These are phyloP conservation scores for Calocybe gambosa DNA, from an alignment of 1,284 basidiomycete species.

Conservation along the genomic window DNA sequence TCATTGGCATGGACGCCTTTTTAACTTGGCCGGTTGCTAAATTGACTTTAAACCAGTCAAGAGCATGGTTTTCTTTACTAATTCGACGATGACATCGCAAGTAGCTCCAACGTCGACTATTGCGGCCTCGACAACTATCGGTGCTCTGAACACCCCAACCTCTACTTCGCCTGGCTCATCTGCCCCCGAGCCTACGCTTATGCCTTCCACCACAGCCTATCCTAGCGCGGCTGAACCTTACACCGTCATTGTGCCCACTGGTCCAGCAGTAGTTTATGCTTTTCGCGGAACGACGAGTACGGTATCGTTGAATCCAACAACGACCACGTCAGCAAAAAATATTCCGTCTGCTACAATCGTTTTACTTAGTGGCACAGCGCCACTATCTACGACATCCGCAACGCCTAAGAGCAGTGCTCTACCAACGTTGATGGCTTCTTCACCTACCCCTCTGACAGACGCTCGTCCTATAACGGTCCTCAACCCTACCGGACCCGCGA, in stretches of 20 bases:
- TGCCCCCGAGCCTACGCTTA: not conserved
- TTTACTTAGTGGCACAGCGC: not conserved
- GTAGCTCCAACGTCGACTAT: not conserved
- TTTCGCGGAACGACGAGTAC: not conserved
- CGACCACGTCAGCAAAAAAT: not conserved
- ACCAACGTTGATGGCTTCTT: not conserved
- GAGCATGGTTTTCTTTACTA: constrained; percentile 8
- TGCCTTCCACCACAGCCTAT: not conserved
- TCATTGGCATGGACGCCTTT: too few species aligned
- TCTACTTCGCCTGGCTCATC: not conserved
- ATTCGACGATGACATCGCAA: not conserved
- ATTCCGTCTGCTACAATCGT: not conserved
- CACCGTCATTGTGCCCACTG: constrained; percentile 1
- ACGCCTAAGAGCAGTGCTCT: not conserved
- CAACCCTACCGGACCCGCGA: constrained; percentile 8
- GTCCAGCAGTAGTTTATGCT: constrained; percentile 1
- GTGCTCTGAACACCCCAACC: constrained; percentile 6
- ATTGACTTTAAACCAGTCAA: not conserved
- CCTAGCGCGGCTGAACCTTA: not conserved
- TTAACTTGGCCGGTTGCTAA: not conserved
- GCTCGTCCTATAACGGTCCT: constrained; percentile 8
- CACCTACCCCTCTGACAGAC: not conserved
- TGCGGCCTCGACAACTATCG: not conserved
- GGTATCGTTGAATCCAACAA: not conserved
- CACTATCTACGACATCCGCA: not conserved